Evolutionary conservation across 306 rosid genomes (phyloP).

Genomic region (Chamaecrista fasciculata): DNA sequence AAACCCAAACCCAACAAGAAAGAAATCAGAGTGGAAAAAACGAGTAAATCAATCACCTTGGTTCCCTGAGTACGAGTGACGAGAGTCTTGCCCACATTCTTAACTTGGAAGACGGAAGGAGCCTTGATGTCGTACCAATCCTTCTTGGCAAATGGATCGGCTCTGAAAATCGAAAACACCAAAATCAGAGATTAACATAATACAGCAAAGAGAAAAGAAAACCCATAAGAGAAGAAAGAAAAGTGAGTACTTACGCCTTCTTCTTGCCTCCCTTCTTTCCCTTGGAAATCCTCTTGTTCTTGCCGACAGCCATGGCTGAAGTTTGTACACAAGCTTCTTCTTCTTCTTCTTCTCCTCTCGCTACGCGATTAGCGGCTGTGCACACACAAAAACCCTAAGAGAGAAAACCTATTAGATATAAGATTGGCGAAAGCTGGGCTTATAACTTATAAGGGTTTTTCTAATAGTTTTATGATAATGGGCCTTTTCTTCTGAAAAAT

Average conservation of each 20-base stretch:
- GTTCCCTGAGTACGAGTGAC: conserved; percentile 78
- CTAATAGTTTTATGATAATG: too few species aligned
- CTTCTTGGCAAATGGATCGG: conserved; percentile 68
- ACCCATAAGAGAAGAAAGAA: neutral
- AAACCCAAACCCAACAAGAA: too few species aligned
- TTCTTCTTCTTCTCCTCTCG: neutral
- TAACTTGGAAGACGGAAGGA: conserved; percentile 45
- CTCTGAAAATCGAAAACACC: neutral
- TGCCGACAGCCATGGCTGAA: conserved; percentile 59
- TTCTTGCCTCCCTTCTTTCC: conserved; percentile 81
- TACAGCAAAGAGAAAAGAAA: neutral
- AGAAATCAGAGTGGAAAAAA: neutral
- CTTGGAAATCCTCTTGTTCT: conserved; percentile 79
- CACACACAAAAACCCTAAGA: too few species aligned
- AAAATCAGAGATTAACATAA: neutral
- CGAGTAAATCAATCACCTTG: conserved; percentile 35
- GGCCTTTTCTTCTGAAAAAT: too few species aligned
- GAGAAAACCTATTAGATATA: too few species aligned
- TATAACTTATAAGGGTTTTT: too few species aligned
- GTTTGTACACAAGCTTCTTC: neutral
- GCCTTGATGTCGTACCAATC: conserved; percentile 70
- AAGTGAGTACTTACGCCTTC: conserved; percentile 50
- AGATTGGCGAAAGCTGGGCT: too few species aligned
- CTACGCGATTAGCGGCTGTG: too few species aligned
- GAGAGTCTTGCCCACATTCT: conserved; percentile 63